Base-by-base conservation (phyloP, 768 basidiomycete species). In the Mycena indigotica region DNA sequence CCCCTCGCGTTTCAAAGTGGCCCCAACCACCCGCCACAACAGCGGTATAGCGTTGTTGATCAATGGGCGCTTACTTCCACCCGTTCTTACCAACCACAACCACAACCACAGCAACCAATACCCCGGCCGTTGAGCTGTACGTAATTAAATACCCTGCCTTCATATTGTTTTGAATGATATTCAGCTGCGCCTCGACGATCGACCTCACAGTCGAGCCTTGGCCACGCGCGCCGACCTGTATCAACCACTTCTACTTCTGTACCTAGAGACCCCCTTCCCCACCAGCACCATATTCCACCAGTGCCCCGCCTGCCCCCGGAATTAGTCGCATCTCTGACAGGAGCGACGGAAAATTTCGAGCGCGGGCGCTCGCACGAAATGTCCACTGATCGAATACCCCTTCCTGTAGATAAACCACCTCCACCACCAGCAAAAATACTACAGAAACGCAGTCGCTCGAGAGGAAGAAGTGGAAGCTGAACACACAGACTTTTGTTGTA, bases 1-100 rank as follows among this genome's bases (percentile, higher is more conserved):
- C 89, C 88, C 2, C 78, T 92, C 17, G 82, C 58, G 5, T 63
- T 63, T 81, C 1, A 75, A 80, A 12, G 68, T 69, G 23, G 41
- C 45, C 63, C 55, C 63, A 53, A 52, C 55, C 48, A 24, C 64
- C n/a, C 55, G 24, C 25, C 52, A 29, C 32, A 59, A 41, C 16
- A 49, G 46, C 44, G 53, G 40, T 44, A 58, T 6, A 64, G 69
- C 62, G 56, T 75, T 28, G 71, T 70, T 17, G 77, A 77, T 58
- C 69, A 72, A 60, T 78, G 76, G 76, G 65, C 75, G 5, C 69
- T 71, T 0, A 32, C 40, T 24, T 55, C 58, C 12, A 51, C 61
- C 2, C 59, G 63, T 25, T 61, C 32, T 29, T 51, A 57, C 15
- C 55, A 53, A 30, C 53, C 50, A 41, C 41, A 38, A 55, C 52